A percentile compares a stretch with the other conserved stretches of the same genome.
Conservation (phyloP, 768 basidiomycete species). For the Dendrothele bispora region DNA sequence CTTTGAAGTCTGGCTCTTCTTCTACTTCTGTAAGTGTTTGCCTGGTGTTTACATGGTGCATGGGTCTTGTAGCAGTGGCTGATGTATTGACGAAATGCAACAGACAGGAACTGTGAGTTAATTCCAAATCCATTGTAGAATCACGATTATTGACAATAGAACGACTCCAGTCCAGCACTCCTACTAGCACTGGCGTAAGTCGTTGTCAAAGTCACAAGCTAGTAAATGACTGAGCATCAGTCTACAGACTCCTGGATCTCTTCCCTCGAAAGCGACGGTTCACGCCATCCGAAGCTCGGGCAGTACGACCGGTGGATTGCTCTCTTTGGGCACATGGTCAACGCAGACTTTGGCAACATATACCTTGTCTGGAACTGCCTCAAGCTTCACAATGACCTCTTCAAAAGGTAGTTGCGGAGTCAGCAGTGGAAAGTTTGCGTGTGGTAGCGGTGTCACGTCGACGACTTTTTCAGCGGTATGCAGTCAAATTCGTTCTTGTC, state of each 20-base stretch:
- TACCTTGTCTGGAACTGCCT: slow-evolving; percentile 44
- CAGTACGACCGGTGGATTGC: slow-evolving; percentile 46
- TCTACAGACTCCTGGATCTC: slow-evolving; percentile 15
- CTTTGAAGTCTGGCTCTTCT: slow-evolving; percentile 46
- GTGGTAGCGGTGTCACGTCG: slow-evolving; percentile 49
- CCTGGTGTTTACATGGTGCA: slow-evolving; percentile 12
- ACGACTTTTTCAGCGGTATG: slow-evolving; percentile 55
- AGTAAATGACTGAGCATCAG: not conserved
- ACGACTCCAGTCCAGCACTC: no score
- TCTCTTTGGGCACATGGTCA: slow-evolving; percentile 58
- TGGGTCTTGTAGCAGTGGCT: slow-evolving; percentile 9
- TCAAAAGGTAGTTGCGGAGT: slow-evolving; percentile 61
- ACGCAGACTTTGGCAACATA: slow-evolving; percentile 61
- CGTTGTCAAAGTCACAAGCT: no score
- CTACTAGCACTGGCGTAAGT: no score
- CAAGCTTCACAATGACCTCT: slow-evolving; percentile 56
- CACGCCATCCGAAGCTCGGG: slow-evolving; percentile 35
- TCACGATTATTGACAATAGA: no score
- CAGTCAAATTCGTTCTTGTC: slow-evolving; percentile 7
- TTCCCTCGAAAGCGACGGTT: slow-evolving; percentile 50
- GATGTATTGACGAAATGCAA: no score
- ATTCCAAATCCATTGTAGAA: no score
- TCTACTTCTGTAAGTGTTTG: slow-evolving; percentile 27
- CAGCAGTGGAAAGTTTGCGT: slow-evolving; percentile 42
- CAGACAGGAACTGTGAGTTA: no score